Base-by-base conservation (phyloP, 2,329 filamentous ascomycete species). In the Paraconiothyrium sp. region DNA sequence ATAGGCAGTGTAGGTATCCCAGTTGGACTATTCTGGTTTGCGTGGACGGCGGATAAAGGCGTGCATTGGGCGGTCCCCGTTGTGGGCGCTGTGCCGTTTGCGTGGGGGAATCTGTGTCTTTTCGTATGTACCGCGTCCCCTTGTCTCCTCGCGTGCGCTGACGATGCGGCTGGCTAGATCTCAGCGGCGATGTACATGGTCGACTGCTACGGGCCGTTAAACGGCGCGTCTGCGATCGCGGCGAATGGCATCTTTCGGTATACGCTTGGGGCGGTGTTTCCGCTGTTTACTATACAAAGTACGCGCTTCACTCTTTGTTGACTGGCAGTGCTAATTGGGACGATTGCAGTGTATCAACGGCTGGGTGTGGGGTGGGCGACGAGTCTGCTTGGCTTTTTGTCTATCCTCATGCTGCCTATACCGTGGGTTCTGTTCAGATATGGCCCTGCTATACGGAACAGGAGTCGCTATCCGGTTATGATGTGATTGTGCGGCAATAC, bases 41-140 rank as follows among this genome's bases (percentile, higher is more conserved):
- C 82, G 0, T 89, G 87, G 87, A 83, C 84, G 1, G 83, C 84
- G 0, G 73, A 79, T 4, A 60, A 65, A 0, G 78, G 77, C 7
- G 70, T 84, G 1, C 80, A 81, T 3, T 88, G 86, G 84, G 83
- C 81, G 0, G 81, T 82, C 24, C 82, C 85, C 0, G 80, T 83
- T 0, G 72, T 84, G 0, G 83, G 85, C 4, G 84, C 86, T 8
- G 77, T 88, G 2, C 79, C 84, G 0, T 89, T 89, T 67, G 85
- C 85, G 0, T 88, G 84, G 82, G 87, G 87, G 1, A 89, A 88
- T 66, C 73, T 89, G 0, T 86, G 83, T 61, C 78, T 90, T 2
- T 89, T 89, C 66, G 81, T 88, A 80, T 82, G 75, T 74, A 44
- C 8, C 7, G 22, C 16, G 20, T 20, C 20, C 20, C 20, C 20